Base-by-base conservation (phyloP, 225 moss, liverwort and hornwort genomes). In the Sphagnum tenellum region DNA sequence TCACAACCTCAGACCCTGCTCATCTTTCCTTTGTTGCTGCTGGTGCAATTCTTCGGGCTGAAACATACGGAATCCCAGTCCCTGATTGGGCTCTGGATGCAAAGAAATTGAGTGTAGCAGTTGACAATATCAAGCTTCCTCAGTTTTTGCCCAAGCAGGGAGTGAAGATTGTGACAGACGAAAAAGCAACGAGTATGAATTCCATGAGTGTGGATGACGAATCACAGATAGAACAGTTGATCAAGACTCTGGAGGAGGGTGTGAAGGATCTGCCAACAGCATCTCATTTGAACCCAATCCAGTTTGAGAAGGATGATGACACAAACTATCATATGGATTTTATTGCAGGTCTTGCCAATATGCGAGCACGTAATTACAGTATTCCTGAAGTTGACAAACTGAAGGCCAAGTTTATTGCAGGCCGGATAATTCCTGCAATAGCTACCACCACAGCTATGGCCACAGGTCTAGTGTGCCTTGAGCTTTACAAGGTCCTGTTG, bases 351-450 rank as follows among this genome's bases (percentile, higher is more conserved):
- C 75, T 86, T 0, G 86, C 86, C 12, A 86, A 86, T 6, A 86
- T 86, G 86, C 82, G 86, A 3, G 86, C 86, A 4, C 79, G 86
- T n/a, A 86, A 86, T 64, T 86, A 86, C 71, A 75, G 86, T 67
- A 82, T 82, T 10, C 79, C 82, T 3, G 86, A 86, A 73, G 86
- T 86, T 12, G 86, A 86, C 73, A 86, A 82, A 64, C 82, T 86
- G 67, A 86, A 86, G 67, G 86, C 86, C n/a, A 86, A 86, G 69
- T 86, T 86, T 11, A 86, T 86, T 2, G 86, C 86, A 0, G 82
- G 86, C 0, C 86, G 86, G 50, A 86, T 86, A 71, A 86, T 86
- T 45, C 86, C 86, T 45, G 86, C 86, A 9, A 83, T 86, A 55
- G 86, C 86, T 4, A 86, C 86, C 2, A 80, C 86, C 0, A 86